phyloP scores from a whole-genome alignment of 1,284 basidiomycete genomes.

The Microbotryum violaceum region DNA sequence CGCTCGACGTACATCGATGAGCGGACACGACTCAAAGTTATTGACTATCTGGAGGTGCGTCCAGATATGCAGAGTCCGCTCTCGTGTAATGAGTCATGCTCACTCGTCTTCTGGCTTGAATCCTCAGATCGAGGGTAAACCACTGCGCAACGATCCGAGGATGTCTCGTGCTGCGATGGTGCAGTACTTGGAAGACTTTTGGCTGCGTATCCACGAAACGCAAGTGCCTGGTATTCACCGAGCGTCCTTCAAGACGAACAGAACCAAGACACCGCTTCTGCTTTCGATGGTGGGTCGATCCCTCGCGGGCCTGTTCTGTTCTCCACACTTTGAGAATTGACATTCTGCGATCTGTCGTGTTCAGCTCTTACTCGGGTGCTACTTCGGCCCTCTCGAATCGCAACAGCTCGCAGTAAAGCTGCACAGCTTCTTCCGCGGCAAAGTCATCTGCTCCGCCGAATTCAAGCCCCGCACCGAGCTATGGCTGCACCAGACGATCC shows the following conservation, averaged over 20 bases:
- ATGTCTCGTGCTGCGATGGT: conserved; percentile 21
- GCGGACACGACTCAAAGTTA: conserved; percentile 13
- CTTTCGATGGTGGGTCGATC: conserved; percentile 23
- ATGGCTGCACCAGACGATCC: conserved; percentile 29
- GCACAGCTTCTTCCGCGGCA: conserved; percentile 30
- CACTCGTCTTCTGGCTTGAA: no score
- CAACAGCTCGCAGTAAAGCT: conserved; percentile 26
- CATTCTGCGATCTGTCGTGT: neutral
- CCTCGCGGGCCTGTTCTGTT: neutral
- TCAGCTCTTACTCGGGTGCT: conserved; percentile 29
- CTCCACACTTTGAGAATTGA: neutral
- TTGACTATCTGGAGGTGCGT: conserved; percentile 30
- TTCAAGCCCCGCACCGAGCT: conserved; percentile 31
- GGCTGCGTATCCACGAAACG: conserved; percentile 30
- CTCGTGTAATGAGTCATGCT: neutral
- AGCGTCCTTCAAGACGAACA: conserved; percentile 22
- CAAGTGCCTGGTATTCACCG: conserved; percentile 28
- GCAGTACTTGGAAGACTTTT: conserved; percentile 25
- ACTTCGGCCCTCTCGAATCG: conserved; percentile 26
- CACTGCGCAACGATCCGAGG: conserved; percentile 20
- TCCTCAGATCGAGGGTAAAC: conserved; percentile 20
- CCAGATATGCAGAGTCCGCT: no score
- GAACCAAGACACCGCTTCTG: conserved; percentile 19
- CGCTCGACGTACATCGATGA: conserved; percentile 24
- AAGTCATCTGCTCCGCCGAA: conserved; percentile 29